phyloP scores from a whole-genome alignment of 495 filamentous ascomycete species.

The Terfezia claveryi region DNA sequence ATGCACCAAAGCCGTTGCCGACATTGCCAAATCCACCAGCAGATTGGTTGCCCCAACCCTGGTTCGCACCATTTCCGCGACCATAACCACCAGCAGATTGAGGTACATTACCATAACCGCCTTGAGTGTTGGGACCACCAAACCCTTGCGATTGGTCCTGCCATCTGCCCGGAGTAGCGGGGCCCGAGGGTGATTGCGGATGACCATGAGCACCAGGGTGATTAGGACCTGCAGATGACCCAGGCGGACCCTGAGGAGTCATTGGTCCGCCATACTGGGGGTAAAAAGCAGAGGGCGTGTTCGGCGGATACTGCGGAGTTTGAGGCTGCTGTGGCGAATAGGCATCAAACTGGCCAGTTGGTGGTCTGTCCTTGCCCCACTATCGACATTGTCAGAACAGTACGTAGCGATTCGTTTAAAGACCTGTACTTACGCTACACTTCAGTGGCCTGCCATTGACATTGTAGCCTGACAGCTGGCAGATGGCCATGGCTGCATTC shows the following conservation, averaged over 20 bases:
- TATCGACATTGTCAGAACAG: constrained; percentile 24
- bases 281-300: constrained; percentile 66
- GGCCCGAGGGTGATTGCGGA: constrained; percentile 28
- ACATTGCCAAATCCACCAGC: constrained; percentile 26
- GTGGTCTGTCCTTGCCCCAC: constrained; percentile 98
- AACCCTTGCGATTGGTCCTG: constrained; percentile 37
- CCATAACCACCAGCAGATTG: constrained; percentile 64
- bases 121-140: constrained; percentile 36
- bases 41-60: constrained; percentile 45
- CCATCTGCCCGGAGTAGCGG: constrained; percentile 30
- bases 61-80: constrained; percentile 44
- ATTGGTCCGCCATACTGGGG: constrained; percentile 77
- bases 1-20: constrained; percentile 36
- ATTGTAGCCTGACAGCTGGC: constrained; percentile 87
- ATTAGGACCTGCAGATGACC: constrained; percentile 14
- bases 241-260: constrained; percentile 40
- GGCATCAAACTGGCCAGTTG: constrained; percentile 59
- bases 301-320: constrained; percentile 45
- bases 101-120: constrained; percentile 35
- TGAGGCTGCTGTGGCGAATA: constrained; percentile 59
- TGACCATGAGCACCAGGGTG: constrained; percentile 11
- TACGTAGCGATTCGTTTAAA: not conserved
- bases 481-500: constrained; percentile 96
- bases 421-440: constrained; percentile 65
- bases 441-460: constrained; percentile 94